Base-by-base conservation (phyloP, 2,329 filamentous ascomycete species). In the Colletotrichum sp. region DNA sequence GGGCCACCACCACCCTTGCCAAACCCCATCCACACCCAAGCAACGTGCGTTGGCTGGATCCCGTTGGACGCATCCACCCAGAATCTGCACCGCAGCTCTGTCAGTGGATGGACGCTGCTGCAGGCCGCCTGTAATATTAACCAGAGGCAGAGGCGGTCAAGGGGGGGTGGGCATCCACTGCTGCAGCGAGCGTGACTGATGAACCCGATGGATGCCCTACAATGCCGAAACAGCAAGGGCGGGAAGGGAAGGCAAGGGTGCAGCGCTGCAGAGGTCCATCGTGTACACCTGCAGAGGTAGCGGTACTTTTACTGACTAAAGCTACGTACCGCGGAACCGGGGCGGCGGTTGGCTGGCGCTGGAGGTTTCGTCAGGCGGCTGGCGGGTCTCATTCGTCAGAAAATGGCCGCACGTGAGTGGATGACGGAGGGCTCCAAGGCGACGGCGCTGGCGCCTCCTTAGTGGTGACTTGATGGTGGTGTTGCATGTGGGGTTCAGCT, bases 1-100 rank as follows among this genome's bases (percentile, higher is more conserved):
- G 44, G 44, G 34, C 34, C 34, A 34, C 26, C 49, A 39, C 36
- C 5, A 21, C 44, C 44, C 44, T 18, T 52, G 44, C 44, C 44
- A 52, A 52, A 52, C n/a, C n/a, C 44, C 36, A 44, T 36, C 71
- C 59, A n/a, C 32, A 71, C 67, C 67, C 59, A 65, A 73, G 63
- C 73, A 76, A 73, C 73, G 73, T 76, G 73, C 73, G 73, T 69
- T 76, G 73, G 73, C 70, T 57, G 64, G 63, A 68, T 68, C 67
- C 71, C 63, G 26, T 39, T 16, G 24, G 34, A 21, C 21, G 15
- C 49, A 24, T 34, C 63, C 63, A 66, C 39, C 49, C 36, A 49
- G 36, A 66, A 30, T 49, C 63, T 49, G 63, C 39, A 32, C n/a
- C 7, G 63, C 39, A 28, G 63, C 39, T 49, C 10, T 28, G 24